Percentiles rank a stretch among this genome's conserved stretches.
Evolutionary conservation across 306 rosid genomes (phyloP).

Genomic region (Rosa multiflora): DNA sequence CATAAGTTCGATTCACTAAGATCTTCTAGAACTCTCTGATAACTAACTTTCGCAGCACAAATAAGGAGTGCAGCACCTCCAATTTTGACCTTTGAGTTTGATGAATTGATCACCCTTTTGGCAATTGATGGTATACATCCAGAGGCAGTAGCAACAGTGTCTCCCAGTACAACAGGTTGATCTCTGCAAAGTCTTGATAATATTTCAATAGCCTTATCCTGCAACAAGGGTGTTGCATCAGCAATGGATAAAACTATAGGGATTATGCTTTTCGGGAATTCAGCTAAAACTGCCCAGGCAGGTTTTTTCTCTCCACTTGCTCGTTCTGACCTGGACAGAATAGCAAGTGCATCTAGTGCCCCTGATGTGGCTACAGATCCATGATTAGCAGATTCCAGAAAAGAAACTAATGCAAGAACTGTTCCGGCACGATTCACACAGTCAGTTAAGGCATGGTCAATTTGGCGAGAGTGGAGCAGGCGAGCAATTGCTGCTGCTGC

Average conservation of each 20-base stretch:
- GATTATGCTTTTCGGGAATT: constrained; percentile 66
- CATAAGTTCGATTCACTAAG: constrained; percentile 58
- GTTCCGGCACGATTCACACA: constrained; percentile 84
- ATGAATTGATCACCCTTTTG: constrained; percentile 76
- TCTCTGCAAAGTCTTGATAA: constrained; percentile 79
- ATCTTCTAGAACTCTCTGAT: constrained; percentile 76
- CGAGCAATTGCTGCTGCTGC: constrained; percentile 98
- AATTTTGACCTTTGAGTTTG: constrained; percentile 62
- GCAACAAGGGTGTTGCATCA: constrained; percentile 63
- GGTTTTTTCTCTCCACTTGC: constrained; percentile 55
- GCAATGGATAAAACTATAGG: constrained; percentile 82
- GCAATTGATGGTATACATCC: constrained; percentile 75
- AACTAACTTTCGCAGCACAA: constrained; percentile 79
- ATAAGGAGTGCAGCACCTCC: constrained; percentile 91
- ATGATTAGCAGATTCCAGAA: constrained; percentile 67
- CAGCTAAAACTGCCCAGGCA: constrained; percentile 92
- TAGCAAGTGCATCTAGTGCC: constrained; percentile 90
- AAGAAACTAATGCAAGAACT: constrained; percentile 86
- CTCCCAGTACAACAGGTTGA: constrained; percentile 75
- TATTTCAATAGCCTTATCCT: constrained; percentile 92
- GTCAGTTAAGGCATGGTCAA: constrained; percentile 66
- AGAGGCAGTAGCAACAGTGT: constrained; percentile 58
- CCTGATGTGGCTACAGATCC: constrained; percentile 71
- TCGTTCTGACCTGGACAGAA: constrained; percentile 74
- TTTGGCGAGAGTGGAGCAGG: constrained; percentile 67